Evolutionary conservation across 345 rosid genomes (phyloP).

Genomic region (Schrenkiella parvula): DNA sequence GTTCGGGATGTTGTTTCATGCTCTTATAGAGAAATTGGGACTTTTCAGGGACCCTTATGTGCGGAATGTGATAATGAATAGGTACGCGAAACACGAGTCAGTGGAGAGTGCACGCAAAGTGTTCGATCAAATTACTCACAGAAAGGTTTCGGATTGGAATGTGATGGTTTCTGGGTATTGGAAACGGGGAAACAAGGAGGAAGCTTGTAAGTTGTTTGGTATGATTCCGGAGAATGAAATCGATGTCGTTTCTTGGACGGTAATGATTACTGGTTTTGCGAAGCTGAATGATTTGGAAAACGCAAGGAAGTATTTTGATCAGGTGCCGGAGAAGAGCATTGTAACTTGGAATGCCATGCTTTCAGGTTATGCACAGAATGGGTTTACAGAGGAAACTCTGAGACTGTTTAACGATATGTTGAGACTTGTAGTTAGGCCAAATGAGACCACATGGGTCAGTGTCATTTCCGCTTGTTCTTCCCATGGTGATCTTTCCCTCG

Average conservation of each 20-base stretch:
- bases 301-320: slow-evolving; percentile 47
- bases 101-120: slow-evolving; percentile 37
- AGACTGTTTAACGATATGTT: slow-evolving; percentile 46
- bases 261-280: slow-evolving; percentile 41
- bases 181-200: slow-evolving; percentile 36
- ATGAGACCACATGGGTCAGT: slow-evolving; percentile 46
- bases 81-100: slow-evolving; percentile 27
- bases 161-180: slow-evolving; percentile 48
- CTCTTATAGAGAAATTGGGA: slow-evolving; percentile 37
- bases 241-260: slow-evolving; percentile 46
- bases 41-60: slow-evolving; percentile 27
- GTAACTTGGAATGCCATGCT: slow-evolving; percentile 61
- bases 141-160: slow-evolving; percentile 45
- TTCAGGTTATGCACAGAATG: slow-evolving; percentile 50
- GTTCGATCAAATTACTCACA: slow-evolving; percentile 58
- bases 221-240: slow-evolving; percentile 25
- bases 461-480: slow-evolving; percentile 45
- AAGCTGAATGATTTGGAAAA: slow-evolving; percentile 35
- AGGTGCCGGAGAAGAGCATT: slow-evolving; percentile 37
- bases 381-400: slow-evolving; percentile 37
- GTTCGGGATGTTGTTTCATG: slow-evolving; percentile 33
- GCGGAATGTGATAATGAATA: slow-evolving; percentile 37
- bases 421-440: slow-evolving; percentile 38
- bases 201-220: slow-evolving; percentile 37
- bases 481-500: slow-evolving; percentile 38